phyloP scores from a whole-genome alignment of 176 grass and related monocot species.

The Guadua angustifolia region DNA sequence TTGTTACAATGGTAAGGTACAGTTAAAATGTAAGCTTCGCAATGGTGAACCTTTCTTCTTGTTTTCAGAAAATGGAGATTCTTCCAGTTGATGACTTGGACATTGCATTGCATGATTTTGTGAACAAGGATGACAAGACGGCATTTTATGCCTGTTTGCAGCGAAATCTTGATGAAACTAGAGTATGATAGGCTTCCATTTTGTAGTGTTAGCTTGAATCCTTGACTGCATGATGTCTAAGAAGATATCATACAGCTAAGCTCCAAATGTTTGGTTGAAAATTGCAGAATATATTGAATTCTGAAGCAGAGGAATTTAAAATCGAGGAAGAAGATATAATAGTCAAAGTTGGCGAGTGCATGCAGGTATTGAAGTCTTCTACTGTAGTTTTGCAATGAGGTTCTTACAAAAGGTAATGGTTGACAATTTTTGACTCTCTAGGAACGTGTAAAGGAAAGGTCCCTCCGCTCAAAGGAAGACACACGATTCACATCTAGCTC shows the following conservation, averaged over 20 bases:
- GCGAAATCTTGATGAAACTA: conserved; percentile 87
- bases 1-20: not conserved
- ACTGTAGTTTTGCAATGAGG: not conserved
- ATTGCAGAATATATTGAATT: conserved; percentile 75
- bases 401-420: conserved; percentile 24
- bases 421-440: conserved; percentile 38
- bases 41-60: not conserved
- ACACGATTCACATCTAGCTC: conserved; percentile 52
- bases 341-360: conserved; percentile 80
- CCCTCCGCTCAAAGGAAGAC: conserved; percentile 62
- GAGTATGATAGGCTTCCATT: conserved; percentile 50
- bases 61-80: conserved; percentile 96
- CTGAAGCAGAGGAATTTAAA: conserved; percentile 70
- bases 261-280: conserved; percentile 31
- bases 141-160: conserved; percentile 86
- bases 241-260: conserved; percentile 30
- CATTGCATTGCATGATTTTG: conserved; percentile 96
- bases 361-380: conserved; percentile 63
- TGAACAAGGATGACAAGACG: conserved; percentile 94
- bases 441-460: conserved; percentile 84
- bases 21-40: conserved; percentile 11
- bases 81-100: conserved; percentile 96
- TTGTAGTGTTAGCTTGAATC: conserved; percentile 19
- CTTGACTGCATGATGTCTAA: conserved; percentile 24
- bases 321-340: conserved; percentile 87